Base-by-base conservation (phyloP, 1,284 basidiomycete genomes). In the Farysia itapuensis region DNA sequence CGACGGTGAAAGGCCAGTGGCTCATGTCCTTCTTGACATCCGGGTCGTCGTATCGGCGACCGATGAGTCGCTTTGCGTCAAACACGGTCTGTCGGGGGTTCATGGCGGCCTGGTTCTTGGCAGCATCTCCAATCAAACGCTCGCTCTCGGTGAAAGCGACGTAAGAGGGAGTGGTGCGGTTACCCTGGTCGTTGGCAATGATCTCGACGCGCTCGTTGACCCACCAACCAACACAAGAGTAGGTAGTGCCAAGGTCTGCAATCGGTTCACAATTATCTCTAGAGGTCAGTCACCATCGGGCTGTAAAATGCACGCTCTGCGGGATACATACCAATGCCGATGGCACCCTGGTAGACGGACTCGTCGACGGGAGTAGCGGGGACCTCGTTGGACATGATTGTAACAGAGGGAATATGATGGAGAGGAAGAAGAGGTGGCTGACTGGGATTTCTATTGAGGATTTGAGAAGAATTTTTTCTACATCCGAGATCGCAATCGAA, bases 111-210 rank as follows among this genome's bases (percentile, higher is more conserved):
- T 80, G 76, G 70, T 74, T 78, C 78, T 79, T 79, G 63, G 77
- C 78, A 37, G 77, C 77, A 85, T 97, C 94, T 79, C 93, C 94
- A 77, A 97, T 97, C 79, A 98, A 82, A 83, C 94, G 92, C 84
- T 98, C 94, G 79, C 89, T 89, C 61, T 90, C 81, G 68, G 91
- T 93, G 84, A 98, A 97, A 72, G 94, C 91, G 80, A 97, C 94
- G 81, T 97, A 97, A 70, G 94, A 98, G 48, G 94, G 94, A 48
- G 94, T 97, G 73, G 94, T 96, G 71, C 94, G 86, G 86, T 97
- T 97, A 77, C 93, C 94, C 88, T 76, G 73, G 70, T 75, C 73
- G 79, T 81, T 78, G 79, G 80, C 61, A 52, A 75, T 75, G 64
- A 74, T 72, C 61, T 74, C 70, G 37, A 74, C 72, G 35, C 67